Evolutionary conservation across 805 yeast species (phyloP), one percentile per base, ranked within the genome.

Genomic region (Zygosaccharomyces siamensis): DNA sequence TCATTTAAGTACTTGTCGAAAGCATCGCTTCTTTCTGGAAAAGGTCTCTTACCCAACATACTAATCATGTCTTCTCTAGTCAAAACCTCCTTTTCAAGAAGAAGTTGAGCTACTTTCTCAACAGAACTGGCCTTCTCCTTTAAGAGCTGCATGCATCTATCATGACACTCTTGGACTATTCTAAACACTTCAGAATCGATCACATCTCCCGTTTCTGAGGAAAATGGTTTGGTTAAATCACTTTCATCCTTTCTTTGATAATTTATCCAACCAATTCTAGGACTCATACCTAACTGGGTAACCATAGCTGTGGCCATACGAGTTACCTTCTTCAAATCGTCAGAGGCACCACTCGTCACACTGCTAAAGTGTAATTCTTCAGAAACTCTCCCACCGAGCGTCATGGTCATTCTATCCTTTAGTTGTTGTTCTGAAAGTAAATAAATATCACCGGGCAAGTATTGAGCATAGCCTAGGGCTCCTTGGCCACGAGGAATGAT

Each of bases 401-500:
- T 86, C 98, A 93, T 95, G 24, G 89, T 81, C 95, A 93, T 90
- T 56, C 95, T 79, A 67, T 93, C 96, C 56, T 75, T 75, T 53
- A 90, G 78, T 68, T 93, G 97, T 54, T 81, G 77, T 49, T 83
- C 83, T 27, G 84, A 79, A 57, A 87, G 73, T 61, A 93, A 73
- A 62, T 87, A 89, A 50, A 84, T 82, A 65, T 93, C 99, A 44
- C 92, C 89, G 2, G 99, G 99, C 55, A 95, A 76, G 64, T 92
- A 95, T 67, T 93, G 97, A 1, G 99, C 99, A 67, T 95, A 93
- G 20, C 99, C 99, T 46, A 93, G 75, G 2, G 98, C 96, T 55
- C 96, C 96, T 69, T 86, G 93, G 12, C 98, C 98, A 61, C 98
- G 79, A 36, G 99, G 99, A 52, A 93, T 88, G 60, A 95, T 93